These are phyloP conservation scores for Trichoderma atroviride DNA, from an alignment of 2,329 filamentous ascomycete genomes.

Conservation along the genomic window DNA sequence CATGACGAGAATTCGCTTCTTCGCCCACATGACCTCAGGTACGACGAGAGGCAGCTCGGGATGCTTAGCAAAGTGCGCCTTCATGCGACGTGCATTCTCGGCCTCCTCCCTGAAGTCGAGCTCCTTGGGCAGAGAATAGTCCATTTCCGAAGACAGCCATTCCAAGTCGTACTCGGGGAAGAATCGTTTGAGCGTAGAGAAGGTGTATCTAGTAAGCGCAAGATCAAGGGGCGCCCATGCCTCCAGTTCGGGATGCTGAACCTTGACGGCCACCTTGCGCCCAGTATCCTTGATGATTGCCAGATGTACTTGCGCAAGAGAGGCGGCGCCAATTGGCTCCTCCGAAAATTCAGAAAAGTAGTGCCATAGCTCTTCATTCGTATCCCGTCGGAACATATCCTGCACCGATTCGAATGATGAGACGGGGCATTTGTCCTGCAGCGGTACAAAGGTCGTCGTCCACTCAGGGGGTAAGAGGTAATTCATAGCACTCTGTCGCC, in stretches of 20 bases:
- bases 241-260: conserved; percentile 87
- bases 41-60: conserved; percentile 81
- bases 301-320: conserved; percentile 90
- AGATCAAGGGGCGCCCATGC: conserved; percentile 91
- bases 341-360: conserved; percentile 84
- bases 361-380: conserved; percentile 74
- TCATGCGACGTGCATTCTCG: conserved; percentile 76
- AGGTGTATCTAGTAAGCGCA: conserved; percentile 83
- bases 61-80: conserved; percentile 76
- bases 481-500: conserved; percentile 78
- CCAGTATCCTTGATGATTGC: conserved; percentile 81
- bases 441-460: conserved; percentile 92
- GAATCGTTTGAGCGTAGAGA: conserved; percentile 84
- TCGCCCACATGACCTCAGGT: conserved; percentile 86
- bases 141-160: conserved; percentile 94
- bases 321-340: conserved; percentile 86
- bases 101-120: conserved; percentile 88
- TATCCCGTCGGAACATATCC: conserved; percentile 83
- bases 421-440: conserved; percentile 94
- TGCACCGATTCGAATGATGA: conserved; percentile 86
- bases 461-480: conserved; percentile 90
- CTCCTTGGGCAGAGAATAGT: conserved; percentile 85
- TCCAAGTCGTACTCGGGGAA: conserved; percentile 98
- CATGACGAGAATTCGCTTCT: conserved; percentile 91
- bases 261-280: conserved; percentile 90